These are phyloP conservation scores for Xylaria sp. DNA, from an alignment of 2,329 filamentous ascomycete species.

Conservation along the genomic window DNA sequence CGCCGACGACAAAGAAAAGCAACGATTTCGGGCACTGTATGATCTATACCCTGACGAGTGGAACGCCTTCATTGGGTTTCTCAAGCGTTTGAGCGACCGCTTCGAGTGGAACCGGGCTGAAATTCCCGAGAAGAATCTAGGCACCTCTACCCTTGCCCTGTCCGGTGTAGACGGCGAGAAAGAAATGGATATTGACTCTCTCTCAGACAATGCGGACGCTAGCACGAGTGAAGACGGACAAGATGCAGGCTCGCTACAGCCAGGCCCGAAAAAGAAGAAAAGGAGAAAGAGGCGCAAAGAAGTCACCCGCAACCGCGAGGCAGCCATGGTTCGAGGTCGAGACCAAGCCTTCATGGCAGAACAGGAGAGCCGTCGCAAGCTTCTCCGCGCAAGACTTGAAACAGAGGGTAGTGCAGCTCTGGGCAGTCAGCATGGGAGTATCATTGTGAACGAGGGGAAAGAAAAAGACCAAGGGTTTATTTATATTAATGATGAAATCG, in stretches of 20 bases:
- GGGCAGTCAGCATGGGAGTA: slow-evolving; percentile 54
- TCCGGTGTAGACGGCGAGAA: slow-evolving; percentile 15
- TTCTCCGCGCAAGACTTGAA: slow-evolving; percentile 57
- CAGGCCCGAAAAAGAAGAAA: slow-evolving; percentile 56
- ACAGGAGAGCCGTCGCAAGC: slow-evolving; percentile 64
- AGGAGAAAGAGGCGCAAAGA: slow-evolving; percentile 57
- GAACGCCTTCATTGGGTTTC: slow-evolving; percentile 40
- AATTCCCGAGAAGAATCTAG: not conserved
- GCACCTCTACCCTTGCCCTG: not conserved
- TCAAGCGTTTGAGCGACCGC: slow-evolving; percentile 44
- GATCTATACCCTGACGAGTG: slow-evolving; percentile 27
- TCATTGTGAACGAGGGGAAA: slow-evolving; percentile 76
- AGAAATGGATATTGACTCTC: slow-evolving; percentile 8
- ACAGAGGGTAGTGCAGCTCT: slow-evolving; percentile 54
- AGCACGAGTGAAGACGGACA: slow-evolving; percentile 31
- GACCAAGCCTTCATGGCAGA: slow-evolving; percentile 65
- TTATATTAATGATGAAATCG: slow-evolving; percentile 73
- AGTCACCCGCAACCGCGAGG: slow-evolving; percentile 61
- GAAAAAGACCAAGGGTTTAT: slow-evolving; percentile 69
- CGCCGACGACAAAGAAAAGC: slow-evolving; percentile 33
- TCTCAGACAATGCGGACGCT: slow-evolving; percentile 26
- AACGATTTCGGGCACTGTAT: slow-evolving; percentile 31
- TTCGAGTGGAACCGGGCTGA: slow-evolving; percentile 42
- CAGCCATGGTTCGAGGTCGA: slow-evolving; percentile 65
- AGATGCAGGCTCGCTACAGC: slow-evolving; percentile 50